Evolutionary conservation across 1,284 basidiomycete genomes (phyloP).

Genomic region (Cutaneotrichosporon cutaneum): DNA sequence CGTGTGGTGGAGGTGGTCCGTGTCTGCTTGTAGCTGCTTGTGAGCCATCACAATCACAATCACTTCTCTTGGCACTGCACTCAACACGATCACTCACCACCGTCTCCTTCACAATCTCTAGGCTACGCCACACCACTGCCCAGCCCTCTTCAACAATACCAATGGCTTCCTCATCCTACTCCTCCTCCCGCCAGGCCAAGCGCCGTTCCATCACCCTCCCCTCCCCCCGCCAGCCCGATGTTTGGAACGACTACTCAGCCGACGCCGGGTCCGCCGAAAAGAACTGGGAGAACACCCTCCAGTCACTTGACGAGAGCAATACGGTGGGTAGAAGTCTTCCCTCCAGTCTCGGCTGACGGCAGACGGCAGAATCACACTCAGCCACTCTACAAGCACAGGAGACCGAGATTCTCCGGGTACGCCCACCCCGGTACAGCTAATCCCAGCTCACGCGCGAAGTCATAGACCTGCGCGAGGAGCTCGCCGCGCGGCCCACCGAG

Average conservation of each 20-base stretch:
- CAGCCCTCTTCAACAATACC: not conserved
- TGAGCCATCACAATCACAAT: not conserved
- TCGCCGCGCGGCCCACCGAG: conserved; percentile 17
- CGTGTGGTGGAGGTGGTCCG: conserved; percentile 19
- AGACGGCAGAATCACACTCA: not conserved
- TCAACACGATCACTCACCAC: not conserved
- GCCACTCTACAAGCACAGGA: not conserved
- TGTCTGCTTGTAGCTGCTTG: not conserved
- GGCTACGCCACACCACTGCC: too few species aligned
- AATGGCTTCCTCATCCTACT: not conserved
- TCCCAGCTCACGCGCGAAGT: conserved; percentile 17
- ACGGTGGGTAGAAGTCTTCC: not conserved
- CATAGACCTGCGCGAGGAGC: conserved; percentile 11
- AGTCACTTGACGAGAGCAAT: conserved; percentile 3
- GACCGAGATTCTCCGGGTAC: conserved; percentile 2
- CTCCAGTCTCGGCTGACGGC: not conserved
- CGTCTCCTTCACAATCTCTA: too few species aligned
- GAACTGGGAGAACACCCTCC: conserved; percentile 1
- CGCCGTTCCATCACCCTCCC: not conserved
- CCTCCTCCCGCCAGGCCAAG: not conserved
- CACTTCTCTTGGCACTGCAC: not conserved
- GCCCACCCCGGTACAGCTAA: not conserved
- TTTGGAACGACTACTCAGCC: conserved; percentile 2
- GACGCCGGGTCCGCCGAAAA: not conserved
- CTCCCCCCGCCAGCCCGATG: not conserved